phyloP scores from a whole-genome alignment of 345 rosid species.

The Eucalyptus pauciflora region DNA sequence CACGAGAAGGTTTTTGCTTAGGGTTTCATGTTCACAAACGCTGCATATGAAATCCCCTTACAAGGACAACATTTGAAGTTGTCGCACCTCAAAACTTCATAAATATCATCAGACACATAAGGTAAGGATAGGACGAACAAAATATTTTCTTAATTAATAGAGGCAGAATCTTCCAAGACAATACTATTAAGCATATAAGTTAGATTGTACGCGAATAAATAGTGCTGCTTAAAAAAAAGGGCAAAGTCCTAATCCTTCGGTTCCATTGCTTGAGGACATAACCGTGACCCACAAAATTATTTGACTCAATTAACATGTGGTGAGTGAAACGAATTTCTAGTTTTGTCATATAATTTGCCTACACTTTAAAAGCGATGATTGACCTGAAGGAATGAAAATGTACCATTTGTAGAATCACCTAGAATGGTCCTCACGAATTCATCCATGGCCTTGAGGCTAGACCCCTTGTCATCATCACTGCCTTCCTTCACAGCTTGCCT shows the following conservation, averaged over 20 bases:
- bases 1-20: neutral
- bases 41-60: neutral
- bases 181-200: neutral
- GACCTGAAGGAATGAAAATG: neutral
- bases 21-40: neutral
- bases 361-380: neutral
- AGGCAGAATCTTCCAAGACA: neutral
- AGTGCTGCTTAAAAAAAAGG: neutral
- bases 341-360: neutral
- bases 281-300: neutral
- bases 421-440: neutral
- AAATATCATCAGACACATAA: neutral
- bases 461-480: neutral
- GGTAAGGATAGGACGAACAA: neutral
- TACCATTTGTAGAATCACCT: neutral
- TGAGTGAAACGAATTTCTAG: neutral
- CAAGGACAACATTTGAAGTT: neutral
- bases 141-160: neutral
- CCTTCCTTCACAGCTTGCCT: constrained; percentile 8
- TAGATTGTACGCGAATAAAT: neutral
- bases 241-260: neutral
- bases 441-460: neutral
- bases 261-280: neutral
- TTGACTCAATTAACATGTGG: neutral
- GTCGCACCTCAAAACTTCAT: neutral